Evolutionary conservation across 1,284 basidiomycete genomes (phyloP), one percentile per base, ranked within the genome.

Genomic region (Prillingera fragicola): DNA sequence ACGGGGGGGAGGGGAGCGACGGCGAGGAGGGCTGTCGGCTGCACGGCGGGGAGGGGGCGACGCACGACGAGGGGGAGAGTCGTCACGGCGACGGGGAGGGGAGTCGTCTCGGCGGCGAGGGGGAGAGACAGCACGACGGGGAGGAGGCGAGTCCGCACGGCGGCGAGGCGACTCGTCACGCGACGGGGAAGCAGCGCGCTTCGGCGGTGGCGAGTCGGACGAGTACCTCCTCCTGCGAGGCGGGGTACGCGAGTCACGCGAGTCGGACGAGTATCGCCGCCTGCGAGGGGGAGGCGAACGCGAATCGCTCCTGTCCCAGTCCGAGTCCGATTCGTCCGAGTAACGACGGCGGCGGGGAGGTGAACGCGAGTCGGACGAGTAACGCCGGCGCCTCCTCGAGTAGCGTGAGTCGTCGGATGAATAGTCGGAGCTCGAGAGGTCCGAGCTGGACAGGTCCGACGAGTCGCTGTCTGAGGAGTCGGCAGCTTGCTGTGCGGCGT

Each of bases 401-500:
- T 41, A 42, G 28, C 37, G 44, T 28, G 48, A 49, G 32, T 53
- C 52, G 45, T 73, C 73, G 1, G 74, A 72, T 22, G 69, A 72
- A 14, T 69, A 72, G 41, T 72, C 72, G 1, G 74, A 73, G 25
- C 64, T 69, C 9, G 69, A 71, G 38, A 63, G 59, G 26, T 51
- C 55, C 14, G 46, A 52, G 31, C 58, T 59, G 8, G 63, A 60
- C 21, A 73, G 70, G 41, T 74, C 77, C 0, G 77, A 77, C 33
- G 73, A 73, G 43, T 69, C 66, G 18, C 50, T 55, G 33, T 63
- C 63, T 8, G 68, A 69, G 5, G 74, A 73, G 46, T 78, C 77
- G 29, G 79, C 81, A 4, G 60, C 86, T 27, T 85, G 75, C 75
- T 85, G 80, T 1, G 84, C 84, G 28, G 87, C 84, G 14, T 88